Percentiles rank a stretch among this genome's conserved stretches.
Evolutionary conservation across 495 filamentous ascomycete species (phyloP).

Genomic region (Penicillium samsonianum): DNA sequence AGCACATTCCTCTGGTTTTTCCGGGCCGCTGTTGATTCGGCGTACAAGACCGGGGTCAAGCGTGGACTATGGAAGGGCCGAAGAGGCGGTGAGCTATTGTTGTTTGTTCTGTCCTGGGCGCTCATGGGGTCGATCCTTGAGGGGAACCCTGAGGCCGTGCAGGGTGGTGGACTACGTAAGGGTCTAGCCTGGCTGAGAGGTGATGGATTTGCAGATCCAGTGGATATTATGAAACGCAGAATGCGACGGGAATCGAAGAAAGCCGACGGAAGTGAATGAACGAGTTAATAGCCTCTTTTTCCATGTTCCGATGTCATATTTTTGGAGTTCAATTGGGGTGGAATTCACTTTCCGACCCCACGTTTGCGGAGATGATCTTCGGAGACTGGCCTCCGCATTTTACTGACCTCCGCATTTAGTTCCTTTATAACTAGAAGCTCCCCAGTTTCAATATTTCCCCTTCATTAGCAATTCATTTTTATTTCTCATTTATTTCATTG

Average conservation of each 20-base stretch:
- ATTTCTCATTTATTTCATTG: background rate
- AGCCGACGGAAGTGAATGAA: slow-evolving; percentile 14
- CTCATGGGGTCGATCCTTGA: slow-evolving; percentile 80
- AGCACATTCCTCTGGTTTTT: slow-evolving; percentile 68
- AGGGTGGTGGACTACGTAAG: slow-evolving; percentile 68
- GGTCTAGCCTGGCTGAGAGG: slow-evolving; percentile 74
- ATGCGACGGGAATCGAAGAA: slow-evolving; percentile 33
- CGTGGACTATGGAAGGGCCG: slow-evolving; percentile 77
- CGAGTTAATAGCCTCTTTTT: background rate
- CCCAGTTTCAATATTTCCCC: background rate
- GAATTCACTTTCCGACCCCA: slow-evolving; percentile 32
- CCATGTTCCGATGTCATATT: background rate
- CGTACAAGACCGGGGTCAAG: slow-evolving; percentile 93
- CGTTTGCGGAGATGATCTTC: slow-evolving; percentile 18
- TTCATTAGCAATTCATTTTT: slow-evolving; percentile 1
- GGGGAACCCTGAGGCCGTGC: slow-evolving; percentile 63
- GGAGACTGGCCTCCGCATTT: slow-evolving; percentile 27
- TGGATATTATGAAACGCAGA: slow-evolving; percentile 37
- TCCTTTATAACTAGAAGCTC: too few species aligned
- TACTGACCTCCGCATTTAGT: background rate
- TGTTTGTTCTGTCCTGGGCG: slow-evolving; percentile 77
- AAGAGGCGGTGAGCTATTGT: slow-evolving; percentile 75
- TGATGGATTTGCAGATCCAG: slow-evolving; percentile 58
- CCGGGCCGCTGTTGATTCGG: slow-evolving; percentile 69
- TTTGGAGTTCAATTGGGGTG: slow-evolving; percentile 10